phyloP scores from a whole-genome alignment of 208 protist species.

The Leishmania mexicana region DNA sequence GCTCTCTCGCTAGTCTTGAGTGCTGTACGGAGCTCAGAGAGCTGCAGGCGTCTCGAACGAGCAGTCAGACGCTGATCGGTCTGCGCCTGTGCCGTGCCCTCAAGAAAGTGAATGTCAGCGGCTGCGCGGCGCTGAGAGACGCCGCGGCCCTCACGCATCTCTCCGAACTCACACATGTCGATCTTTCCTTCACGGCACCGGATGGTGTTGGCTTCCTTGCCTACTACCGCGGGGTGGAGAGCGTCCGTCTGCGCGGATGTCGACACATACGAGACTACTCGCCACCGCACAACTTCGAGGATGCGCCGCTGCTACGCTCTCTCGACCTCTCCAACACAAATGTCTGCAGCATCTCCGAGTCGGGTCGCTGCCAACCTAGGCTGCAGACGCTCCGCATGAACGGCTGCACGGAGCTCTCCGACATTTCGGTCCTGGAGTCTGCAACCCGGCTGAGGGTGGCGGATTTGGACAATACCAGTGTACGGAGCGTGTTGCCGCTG shows the following conservation, averaged over 20 bases:
- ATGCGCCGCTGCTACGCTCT: not conserved
- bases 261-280: not conserved
- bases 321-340: not conserved
- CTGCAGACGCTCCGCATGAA: not conserved
- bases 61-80: not conserved
- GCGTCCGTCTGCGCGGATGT: not conserved
- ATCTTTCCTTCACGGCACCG: not conserved
- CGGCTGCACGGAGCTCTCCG: not conserved
- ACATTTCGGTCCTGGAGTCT: not conserved
- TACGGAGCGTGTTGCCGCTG: not conserved
- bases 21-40: constrained; percentile 1
- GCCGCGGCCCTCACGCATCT: not conserved
- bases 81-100: constrained; percentile 1
- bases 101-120: constrained; percentile 1
- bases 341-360: constrained; percentile 1
- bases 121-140: not conserved
- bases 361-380: not conserved
- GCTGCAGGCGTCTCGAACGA: not conserved
- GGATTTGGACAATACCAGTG: not conserved
- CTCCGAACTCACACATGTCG: not conserved
- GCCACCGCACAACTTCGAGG: not conserved
- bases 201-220: not conserved
- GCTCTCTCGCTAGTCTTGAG: not conserved
- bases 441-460: not conserved
- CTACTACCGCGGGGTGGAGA: not conserved